These are phyloP conservation scores for Xylaria sp. DNA, from an alignment of 495 filamentous ascomycete species.

Conservation along the genomic window DNA sequence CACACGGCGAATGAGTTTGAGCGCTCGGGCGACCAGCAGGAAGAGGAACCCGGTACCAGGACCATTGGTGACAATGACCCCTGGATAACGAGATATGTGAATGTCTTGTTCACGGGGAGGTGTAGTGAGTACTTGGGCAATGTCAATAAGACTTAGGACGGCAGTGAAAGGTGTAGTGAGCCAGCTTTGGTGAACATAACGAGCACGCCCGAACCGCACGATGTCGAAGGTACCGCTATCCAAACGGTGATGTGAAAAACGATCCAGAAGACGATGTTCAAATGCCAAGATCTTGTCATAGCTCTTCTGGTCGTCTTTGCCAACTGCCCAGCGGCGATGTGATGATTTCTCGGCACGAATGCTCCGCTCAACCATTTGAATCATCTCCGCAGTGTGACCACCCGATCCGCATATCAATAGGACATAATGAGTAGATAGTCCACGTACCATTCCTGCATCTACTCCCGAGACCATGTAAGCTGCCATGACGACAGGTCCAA, in stretches of 20 bases:
- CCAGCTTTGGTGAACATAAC: constrained; percentile 78
- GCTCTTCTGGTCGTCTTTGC: constrained; percentile 77
- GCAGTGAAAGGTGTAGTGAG: constrained; percentile 65
- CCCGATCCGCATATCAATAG: constrained; percentile 89
- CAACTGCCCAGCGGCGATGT: constrained; percentile 83
- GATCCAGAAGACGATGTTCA: constrained; percentile 40
- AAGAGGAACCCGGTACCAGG: constrained; percentile 87
- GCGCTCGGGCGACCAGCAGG: constrained; percentile 67
- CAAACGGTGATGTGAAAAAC: constrained; percentile 28
- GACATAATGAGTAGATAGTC: constrained; percentile 62
- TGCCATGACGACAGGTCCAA: not conserved
- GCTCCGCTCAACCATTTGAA: constrained; percentile 70
- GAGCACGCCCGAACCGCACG: constrained; percentile 70
- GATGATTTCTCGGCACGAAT: constrained; percentile 54
- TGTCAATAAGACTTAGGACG: constrained; percentile 61
- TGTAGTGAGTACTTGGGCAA: constrained; percentile 53
- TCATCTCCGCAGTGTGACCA: constrained; percentile 94
- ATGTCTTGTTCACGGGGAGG: constrained; percentile 43
- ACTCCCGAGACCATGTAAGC: not conserved
- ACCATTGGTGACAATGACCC: constrained; percentile 82
- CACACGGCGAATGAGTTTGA: constrained; percentile 65
- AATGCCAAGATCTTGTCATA: constrained; percentile 43
- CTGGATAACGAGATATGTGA: constrained; percentile 51
- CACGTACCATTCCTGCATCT: constrained; percentile 13
- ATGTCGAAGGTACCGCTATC: constrained; percentile 59